Evolutionary conservation across 1,284 basidiomycete species (phyloP), one percentile per base, ranked within the genome.

Genomic region (Peniophora sp.): DNA sequence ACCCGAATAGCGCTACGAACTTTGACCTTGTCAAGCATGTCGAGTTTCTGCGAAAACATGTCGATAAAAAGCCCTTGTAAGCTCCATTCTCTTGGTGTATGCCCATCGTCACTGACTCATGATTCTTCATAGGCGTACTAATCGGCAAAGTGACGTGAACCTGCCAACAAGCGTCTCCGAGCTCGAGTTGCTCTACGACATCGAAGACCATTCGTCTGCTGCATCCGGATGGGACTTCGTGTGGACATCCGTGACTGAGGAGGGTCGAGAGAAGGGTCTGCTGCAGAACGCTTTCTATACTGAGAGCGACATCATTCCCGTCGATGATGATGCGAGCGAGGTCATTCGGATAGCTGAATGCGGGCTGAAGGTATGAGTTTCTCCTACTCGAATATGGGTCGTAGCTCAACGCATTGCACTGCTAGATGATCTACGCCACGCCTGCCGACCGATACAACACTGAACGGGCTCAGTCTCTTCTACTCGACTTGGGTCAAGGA

Each of bases 21-120:
- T 94, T 97, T 60, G 80, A 92, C 63, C 67, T 96, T 11, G 69
- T 79, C 22, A 73, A 74, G 15, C 92, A 95, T 58, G 64, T 96
- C 35, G 79, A 85, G 54, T 92, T 92, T 61, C 72, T 97, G 48
- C 78, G 94, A 36, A 74, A 75, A 12, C 75, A 88, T 58, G 74
- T 97, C 43, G 89, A 96, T 65, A 96, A 95, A 68, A 83, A 81
- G 61, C 80, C 85, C 1, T 61, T 94, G 90, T 93, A 61, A 66
- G 90, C 77, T 6, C 47, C n/a, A n/a, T n/a, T n/a, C 51, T 20
- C 44, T 41, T 3, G 24, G 46, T 37, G 43, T 6, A 49, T 42
- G 27, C 15, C 9, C 22, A 27, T 15, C 14, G 47, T 32, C 24
- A 18, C 36, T 53, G 18, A 36, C 48, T 58, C 24, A 51, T 64